Evolutionary conservation across 192 early-diverging fungal genomes (phyloP), one percentile per base, ranked within the genome.

Genomic region (Coemansia sp.): DNA sequence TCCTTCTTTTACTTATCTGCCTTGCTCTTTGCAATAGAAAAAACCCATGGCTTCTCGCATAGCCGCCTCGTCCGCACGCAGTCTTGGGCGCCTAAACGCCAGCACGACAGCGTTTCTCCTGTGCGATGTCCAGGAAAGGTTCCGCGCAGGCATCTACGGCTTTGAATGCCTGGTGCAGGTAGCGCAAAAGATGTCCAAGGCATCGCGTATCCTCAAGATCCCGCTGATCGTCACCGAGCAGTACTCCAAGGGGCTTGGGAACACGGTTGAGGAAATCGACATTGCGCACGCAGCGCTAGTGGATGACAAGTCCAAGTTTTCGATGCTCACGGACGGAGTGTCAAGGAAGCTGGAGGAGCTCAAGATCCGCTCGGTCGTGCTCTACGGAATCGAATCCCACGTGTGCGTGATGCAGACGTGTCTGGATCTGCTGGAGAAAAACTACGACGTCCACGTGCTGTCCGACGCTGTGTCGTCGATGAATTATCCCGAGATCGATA

Each of bases 361-460:
- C 13, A 49, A 72, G 32, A 86, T 79, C 42, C 85, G 88, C 48
- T 91, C 90, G 6, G 86, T 93, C 7, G 86, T 99, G 4, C 72
- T 99, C 16, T 93, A 94, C 77, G 97, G 96, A 16, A 93, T 95
- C 63, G 96, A 98, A 87, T 86, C 93, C 13, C 97, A 99, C 71
- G 96, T 99, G 6, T 99, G 97, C 71, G 90, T 99, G 6, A 66
- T 94, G 44, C 97, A 99, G 80, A 98, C 97, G 12, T 91, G 93
- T 20, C 83, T 99, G 74, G 97, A 98, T 54, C 70, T 99, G 25
- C 67, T 95, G 46, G 89, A 92, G 37, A 74, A 86, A 25, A 79
- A 90, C 59, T 88, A 87, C 65, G 87, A 92, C 63, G 95, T 96
- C 50, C 90, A 93, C 68, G 91, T 99, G n/a, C 74, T 98, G 62